These are phyloP conservation scores for Fraxinus floribunda DNA, from an alignment of 305 asterid genomes.

Conservation along the genomic window DNA sequence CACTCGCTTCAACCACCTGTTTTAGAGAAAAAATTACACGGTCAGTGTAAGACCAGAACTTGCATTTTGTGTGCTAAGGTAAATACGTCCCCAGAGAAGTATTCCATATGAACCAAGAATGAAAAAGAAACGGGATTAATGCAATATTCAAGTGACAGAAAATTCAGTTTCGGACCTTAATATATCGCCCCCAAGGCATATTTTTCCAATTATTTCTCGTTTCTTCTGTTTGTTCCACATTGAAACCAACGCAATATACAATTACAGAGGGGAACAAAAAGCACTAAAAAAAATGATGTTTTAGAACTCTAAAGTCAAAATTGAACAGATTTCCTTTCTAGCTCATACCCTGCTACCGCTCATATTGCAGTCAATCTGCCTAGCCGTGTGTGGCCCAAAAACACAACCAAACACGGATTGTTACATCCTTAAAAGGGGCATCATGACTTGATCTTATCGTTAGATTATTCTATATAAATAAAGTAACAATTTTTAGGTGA, in stretches of 20 bases:
- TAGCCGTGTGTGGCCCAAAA: background rate
- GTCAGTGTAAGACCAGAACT: background rate
- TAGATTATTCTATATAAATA: background rate
- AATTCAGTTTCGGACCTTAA: background rate
- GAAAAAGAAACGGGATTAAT: background rate
- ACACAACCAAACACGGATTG: background rate
- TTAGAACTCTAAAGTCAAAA: background rate
- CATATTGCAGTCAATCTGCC: no score
- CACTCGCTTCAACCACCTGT: slow-evolving; percentile 80
- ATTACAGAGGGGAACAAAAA: background rate
- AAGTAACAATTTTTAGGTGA: background rate
- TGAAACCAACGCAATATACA: background rate
- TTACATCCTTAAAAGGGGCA: background rate
- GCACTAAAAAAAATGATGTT: background rate
- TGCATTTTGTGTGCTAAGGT: background rate
- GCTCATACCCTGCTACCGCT: background rate
- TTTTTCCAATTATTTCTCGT: background rate
- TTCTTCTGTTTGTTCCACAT: background rate
- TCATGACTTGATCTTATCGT: background rate
- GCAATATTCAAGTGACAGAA: background rate
- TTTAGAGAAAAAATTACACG: slow-evolving; percentile 15
- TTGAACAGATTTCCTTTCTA: background rate
- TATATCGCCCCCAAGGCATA: background rate
- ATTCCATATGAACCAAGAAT: background rate
- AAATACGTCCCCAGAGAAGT: background rate